Conservation (phyloP, 345 rosid genomes). For the Limnanthes douglasii region DNA sequence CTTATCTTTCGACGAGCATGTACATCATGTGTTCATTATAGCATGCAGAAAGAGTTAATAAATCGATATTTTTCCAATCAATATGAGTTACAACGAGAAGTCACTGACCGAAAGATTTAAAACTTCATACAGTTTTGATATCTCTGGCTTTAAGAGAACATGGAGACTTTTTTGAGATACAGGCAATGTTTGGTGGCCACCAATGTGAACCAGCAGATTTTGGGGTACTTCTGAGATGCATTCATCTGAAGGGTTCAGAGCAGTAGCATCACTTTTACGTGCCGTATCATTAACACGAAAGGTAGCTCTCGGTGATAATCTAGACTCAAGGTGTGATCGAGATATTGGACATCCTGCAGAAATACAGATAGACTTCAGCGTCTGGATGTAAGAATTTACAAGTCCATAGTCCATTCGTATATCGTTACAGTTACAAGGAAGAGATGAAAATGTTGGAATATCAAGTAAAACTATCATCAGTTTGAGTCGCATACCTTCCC, state of each 20-base stretch:
- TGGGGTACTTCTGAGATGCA: constrained; percentile 17
- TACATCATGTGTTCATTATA: no score
- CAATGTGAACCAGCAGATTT: constrained; percentile 16
- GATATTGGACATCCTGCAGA: constrained; percentile 30
- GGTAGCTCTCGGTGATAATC: constrained; percentile 11
- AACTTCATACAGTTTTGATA: constrained; percentile 49
- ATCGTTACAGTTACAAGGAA: no score
- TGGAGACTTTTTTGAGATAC: constrained; percentile 52
- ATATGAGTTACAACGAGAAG: no score
- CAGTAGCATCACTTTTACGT: constrained; percentile 7
- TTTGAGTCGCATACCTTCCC: constrained; percentile 26
- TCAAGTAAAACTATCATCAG: constrained; percentile 6
- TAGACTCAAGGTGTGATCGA: constrained; percentile 12
- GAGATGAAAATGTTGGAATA: no score
- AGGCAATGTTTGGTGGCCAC: constrained; percentile 15
- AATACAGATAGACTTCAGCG: constrained; percentile 6
- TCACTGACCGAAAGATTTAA: constrained; percentile 46
- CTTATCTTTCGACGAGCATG: no score
- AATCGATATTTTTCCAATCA: no score
- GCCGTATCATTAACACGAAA: constrained; percentile 6
- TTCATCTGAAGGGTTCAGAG: constrained; percentile 8
- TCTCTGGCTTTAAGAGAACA: constrained; percentile 39
- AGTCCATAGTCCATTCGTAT: no score
- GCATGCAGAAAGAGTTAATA: no score
- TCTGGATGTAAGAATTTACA: background rate